A percentile compares a stretch with the other conserved stretches of the same genome.
These are phyloP conservation scores for Leishmania turanica DNA, from an alignment of 208 protist species.

Conservation along the genomic window DNA sequence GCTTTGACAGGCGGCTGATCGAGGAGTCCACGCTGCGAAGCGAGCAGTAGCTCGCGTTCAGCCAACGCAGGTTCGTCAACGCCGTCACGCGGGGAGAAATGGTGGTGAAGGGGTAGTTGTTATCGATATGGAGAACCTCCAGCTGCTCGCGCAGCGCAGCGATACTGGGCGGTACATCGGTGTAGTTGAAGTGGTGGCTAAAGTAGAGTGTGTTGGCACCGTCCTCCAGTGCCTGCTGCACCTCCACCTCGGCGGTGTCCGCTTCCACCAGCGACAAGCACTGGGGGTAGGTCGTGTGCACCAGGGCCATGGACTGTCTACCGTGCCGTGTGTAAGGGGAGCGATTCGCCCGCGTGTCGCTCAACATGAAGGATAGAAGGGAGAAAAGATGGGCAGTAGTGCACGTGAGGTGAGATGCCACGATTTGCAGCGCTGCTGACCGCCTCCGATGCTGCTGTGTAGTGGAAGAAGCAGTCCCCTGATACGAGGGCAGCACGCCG, in stretches of 20 bases:
- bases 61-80: conserved; percentile 55
- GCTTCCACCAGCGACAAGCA: conserved; percentile 5
- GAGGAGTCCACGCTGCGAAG: conserved; percentile 46
- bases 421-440: not conserved
- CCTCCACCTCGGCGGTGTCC: conserved; percentile 26
- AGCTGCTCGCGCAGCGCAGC: conserved; percentile 51
- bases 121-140: conserved; percentile 80
- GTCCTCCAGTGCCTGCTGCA: conserved; percentile 53
- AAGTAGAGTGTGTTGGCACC: conserved; percentile 53
- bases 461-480: not conserved
- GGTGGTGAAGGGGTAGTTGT: conserved; percentile 70
- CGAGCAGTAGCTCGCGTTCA: conserved; percentile 74
- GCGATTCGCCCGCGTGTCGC: not conserved
- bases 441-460: not conserved
- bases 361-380: not conserved
- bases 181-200: conserved; percentile 29
- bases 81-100: conserved; percentile 66
- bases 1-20: conserved; percentile 54
- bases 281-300: conserved; percentile 3
- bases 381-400: not conserved
- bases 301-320: not conserved
- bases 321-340: not conserved
- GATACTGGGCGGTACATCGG: conserved; percentile 44
- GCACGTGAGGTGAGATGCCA: not conserved
- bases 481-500: not conserved